Base-by-base conservation (phyloP, 305 asterid genomes). In the Fraxinus sp. region DNA sequence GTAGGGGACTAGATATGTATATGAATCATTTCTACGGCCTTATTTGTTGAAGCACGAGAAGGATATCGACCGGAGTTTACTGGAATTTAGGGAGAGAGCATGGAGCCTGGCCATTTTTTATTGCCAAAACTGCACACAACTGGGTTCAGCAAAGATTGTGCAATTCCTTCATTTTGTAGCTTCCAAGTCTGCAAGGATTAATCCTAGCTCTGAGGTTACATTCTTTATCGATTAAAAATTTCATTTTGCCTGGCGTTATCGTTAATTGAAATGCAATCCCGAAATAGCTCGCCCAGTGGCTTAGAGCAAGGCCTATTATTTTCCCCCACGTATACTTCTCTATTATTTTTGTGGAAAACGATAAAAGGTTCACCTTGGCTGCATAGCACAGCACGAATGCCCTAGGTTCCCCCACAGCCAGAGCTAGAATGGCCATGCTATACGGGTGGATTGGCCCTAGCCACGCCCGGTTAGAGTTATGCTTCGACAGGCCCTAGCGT, bases 51-150 rank as follows among this genome's bases (percentile, higher is more conserved):
- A 79, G 46, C 97, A 94, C 32, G 97, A 94, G 82, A 78, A 85
- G 20, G 91, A 91, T 9, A 90, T 95, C 6, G 99, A 95, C 59
- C 80, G 88, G 59, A 90, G 92, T 44, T 84, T 95, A 52, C 76
- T 84, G 0, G 95, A 90, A 36, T 91, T 94, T 16, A 89, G 93
- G 84, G 92, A 82, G 24, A 90, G 91, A 77, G 97, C 95, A 32
- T 92, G 97, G 95, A 92, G 90, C 78, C 79, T 95, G 70, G 94
- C 92, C 16, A 88, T 95, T 18, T 94, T 91, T 59, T 94, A 93
- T n/a, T 92, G 95, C 92, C 89, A 90, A 8, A 94, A 95, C 78
- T 92, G 95, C 90, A 91, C 98, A 0, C 92, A 94, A 46, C 86
- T 92, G 66, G 95, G 98, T 0, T 94, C 94, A 62, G 78, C 92